phyloP scores from a whole-genome alignment of 2,329 filamentous ascomycete species.

The Arthrobotrys sphaeroides region DNA sequence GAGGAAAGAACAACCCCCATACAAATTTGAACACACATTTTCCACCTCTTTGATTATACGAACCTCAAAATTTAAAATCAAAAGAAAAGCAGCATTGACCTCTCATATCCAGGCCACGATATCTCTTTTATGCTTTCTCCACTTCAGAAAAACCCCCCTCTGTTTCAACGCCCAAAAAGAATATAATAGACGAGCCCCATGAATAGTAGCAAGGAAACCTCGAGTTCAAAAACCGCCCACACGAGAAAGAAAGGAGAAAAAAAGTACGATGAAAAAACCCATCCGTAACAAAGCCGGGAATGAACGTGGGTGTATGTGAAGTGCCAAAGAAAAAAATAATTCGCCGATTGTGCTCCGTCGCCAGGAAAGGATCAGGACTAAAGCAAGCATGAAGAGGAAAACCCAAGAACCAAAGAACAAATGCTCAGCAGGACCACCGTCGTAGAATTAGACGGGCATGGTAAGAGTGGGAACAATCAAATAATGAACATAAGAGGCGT shows the following conservation, averaged over 20 bases:
- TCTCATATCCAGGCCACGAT: background rate
- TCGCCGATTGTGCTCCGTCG: conserved; percentile 42
- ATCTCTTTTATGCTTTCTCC: background rate
- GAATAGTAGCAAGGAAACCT: background rate
- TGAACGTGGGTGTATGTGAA: conserved; percentile 2
- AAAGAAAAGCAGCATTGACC: background rate
- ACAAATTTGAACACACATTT: background rate
- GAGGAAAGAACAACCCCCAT: background rate
- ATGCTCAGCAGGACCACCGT: background rate
- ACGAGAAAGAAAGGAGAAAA: background rate
- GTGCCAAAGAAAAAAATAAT: conserved; percentile 4
- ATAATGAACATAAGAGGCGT: conserved; percentile 14
- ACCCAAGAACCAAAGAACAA: background rate
- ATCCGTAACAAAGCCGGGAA: background rate
- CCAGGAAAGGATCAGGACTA: background rate
- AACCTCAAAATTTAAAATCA: too few species aligned
- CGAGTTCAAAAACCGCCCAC: background rate
- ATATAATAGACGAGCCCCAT: background rate
- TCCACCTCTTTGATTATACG: background rate
- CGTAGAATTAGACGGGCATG: background rate
- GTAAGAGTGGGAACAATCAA: background rate
- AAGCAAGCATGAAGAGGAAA: too few species aligned
- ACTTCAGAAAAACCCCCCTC: background rate
- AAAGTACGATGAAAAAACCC: background rate
- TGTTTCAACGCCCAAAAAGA: conserved; percentile 1